A percentile compares a stretch with the other conserved stretches of the same genome.
These are phyloP conservation scores for Candida pini DNA, from an alignment of 805 yeast species.

Conservation along the genomic window DNA sequence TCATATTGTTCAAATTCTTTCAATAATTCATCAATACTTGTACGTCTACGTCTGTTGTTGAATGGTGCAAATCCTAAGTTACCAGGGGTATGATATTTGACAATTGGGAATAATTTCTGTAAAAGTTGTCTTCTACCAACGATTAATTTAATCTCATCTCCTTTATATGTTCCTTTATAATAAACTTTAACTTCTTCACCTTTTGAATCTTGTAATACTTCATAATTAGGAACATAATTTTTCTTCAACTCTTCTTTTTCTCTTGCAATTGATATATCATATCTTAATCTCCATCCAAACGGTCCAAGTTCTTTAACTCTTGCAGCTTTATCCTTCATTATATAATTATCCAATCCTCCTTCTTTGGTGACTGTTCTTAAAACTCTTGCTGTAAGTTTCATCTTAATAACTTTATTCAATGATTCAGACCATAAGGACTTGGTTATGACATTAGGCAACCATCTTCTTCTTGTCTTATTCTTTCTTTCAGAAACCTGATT, in stretches of 20 bases:
- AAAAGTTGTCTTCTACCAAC: conserved; percentile 65
- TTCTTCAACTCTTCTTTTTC: conserved; percentile 35
- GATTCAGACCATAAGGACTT: conserved; percentile 83
- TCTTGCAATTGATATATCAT: conserved; percentile 52
- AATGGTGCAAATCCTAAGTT: conserved; percentile 43
- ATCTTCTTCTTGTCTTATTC: conserved; percentile 66
- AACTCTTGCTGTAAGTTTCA: conserved; percentile 73
- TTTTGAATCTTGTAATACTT: conserved; percentile 27
- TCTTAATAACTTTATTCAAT: conserved; percentile 47
- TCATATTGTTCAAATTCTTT: conserved; percentile 40
- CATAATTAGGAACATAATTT: conserved; percentile 25
- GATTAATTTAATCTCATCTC: conserved; percentile 41
- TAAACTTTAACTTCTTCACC: conserved; percentile 37
- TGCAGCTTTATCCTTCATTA: conserved; percentile 81
- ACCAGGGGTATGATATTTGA: conserved; percentile 36
- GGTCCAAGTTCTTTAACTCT: conserved; percentile 91
- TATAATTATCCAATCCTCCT: conserved; percentile 90
- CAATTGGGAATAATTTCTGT: conserved; percentile 47
- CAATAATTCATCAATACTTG: conserved; percentile 44
- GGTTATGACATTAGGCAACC: conserved; percentile 76
- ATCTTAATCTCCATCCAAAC: conserved; percentile 86
- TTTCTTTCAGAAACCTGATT: conserved; percentile 70
- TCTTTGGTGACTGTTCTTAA: conserved; percentile 83
- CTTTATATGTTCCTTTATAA: conserved; percentile 38
- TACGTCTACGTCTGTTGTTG: conserved; percentile 36